A percentile compares a stretch with the other conserved stretches of the same genome.
Conservation (phyloP, 1,139 yeast genomes). For the Debaryomyces fabryi region DNA sequence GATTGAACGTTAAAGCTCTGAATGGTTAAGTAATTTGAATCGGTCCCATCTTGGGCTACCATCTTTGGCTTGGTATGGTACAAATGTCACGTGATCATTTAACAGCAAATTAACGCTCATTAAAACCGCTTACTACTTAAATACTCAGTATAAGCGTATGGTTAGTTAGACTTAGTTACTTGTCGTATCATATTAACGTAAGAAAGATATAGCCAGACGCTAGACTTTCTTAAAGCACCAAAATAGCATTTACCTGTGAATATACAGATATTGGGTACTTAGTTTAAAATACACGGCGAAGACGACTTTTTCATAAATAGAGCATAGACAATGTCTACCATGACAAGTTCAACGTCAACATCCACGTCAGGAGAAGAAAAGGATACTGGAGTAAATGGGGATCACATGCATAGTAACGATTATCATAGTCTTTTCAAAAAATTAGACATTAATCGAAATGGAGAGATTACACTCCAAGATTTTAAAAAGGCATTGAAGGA, state of each 20-base stretch:
- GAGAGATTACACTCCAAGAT: constrained; percentile 58
- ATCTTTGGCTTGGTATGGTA: too few species aligned
- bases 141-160: background rate
- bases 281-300: background rate
- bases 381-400: background rate
- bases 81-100: background rate
- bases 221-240: background rate
- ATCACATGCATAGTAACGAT: constrained; percentile 15
- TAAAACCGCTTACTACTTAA: constrained; percentile 8
- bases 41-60: too few species aligned
- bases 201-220: background rate
- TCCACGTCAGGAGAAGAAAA: background rate
- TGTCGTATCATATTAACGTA: background rate
- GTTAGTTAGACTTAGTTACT: background rate
- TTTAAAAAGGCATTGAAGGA: constrained; percentile 56
- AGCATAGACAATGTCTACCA: constrained; percentile 5
- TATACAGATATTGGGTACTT: background rate
- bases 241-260: background rate
- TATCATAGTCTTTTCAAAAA: constrained; percentile 42
- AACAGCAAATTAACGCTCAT: constrained; percentile 9
- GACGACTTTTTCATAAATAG: background rate
- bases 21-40: background rate
- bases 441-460: constrained; percentile 56
- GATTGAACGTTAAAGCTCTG: background rate
- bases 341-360: constrained; percentile 2